Evolutionary conservation across 768 basidiomycete species (phyloP), one percentile per base, ranked within the genome.

Genomic region (Harrya chromipes): DNA sequence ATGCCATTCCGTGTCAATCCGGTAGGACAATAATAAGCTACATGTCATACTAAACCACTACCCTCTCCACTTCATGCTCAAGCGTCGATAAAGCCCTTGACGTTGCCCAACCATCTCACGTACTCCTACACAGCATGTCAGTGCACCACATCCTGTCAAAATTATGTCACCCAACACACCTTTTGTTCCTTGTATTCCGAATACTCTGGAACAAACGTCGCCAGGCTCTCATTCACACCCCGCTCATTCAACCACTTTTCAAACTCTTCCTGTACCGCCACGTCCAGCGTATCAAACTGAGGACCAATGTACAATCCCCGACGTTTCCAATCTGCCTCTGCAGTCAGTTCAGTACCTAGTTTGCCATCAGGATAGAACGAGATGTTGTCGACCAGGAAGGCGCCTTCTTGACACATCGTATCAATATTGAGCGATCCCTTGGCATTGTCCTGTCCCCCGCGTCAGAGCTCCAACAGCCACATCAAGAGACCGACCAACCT

Each of bases 271-370:
- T 98, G 95, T 16, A 99, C 82, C 2, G 70, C 65, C 37, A 84
- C 77, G 63, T 98, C 95, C 38, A 98, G 83, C 41, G 91, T 88
- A 50, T 94, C 90, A 61, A 97, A 98, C 74, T 87, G 84, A 44
- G 94, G 95, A 1, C 95, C 95, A 64, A 95, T 83, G 76, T 97
- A 98, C 56, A 89, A 72, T 2, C 89, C 92, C 17, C 94, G 81
- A 40, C 94, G 83, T 66, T 87, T 88, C 92, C 90, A 97, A 72
- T 97, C 94, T 8, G 89, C 87, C 55, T 98, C 93, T 7, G 90
- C 85, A 12, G 83, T 90, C 58, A 90, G 69, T 7, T 87, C 87
- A 13, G 81, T 84, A 12, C 84, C 93, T 12, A 89, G 58, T 61
- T 81, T 77, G 26, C 75, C 71, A 57, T 93, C 89, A 1, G 74